Base-by-base conservation (phyloP, 805 yeast genomes). In the Phaffomyces antillensis region DNA sequence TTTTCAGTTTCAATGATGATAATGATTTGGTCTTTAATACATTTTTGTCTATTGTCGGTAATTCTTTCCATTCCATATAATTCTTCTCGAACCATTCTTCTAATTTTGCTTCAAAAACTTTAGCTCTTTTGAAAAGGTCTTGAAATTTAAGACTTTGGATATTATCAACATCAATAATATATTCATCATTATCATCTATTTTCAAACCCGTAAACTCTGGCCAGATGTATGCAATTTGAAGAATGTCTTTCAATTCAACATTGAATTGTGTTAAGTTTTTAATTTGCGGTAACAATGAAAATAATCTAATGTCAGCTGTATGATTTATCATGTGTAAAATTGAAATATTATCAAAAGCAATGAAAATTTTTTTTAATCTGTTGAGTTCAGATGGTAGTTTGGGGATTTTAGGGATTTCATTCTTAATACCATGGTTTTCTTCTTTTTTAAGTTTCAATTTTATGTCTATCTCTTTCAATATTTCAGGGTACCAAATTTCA, bases 401-500 rank as follows among this genome's bases (percentile, higher is more conserved):
- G 7, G 33, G 34, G n/a, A 34, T 36, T 23, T 31, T 25, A 8
- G 36, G 12, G 5, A 20, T 28, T 20, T 35, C 36, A 5, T 42
- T 30, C 15, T 11, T 17, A 18, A 7, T 15, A 11, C 2, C 30
- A 11, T 13, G 15, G 12, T 28, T 15, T 28, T n/a, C 24, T 5
- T 40, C 33, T 17, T 35, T 26, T 12, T 40, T 30, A 12, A 28
- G 2, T 11, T 9, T 12, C 6, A 43, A 11, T 10, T 40, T 42
- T 17, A 28, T 30, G 31, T 43, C 45, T 7, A 70, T 73, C 33
- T 63, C 60, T 32, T 59, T 52, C 39, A 65, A 56, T 4, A 68
- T 52, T 12, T 59, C 62, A 3, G 75, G 75, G 47, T 70, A 68
- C 72, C 71, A 68, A 44, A 56, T 59, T 26, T 58, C 59, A 11